phyloP scores from a whole-genome alignment of 2,329 filamentous ascomycete species.

The Scedosporium apiospermum region DNA sequence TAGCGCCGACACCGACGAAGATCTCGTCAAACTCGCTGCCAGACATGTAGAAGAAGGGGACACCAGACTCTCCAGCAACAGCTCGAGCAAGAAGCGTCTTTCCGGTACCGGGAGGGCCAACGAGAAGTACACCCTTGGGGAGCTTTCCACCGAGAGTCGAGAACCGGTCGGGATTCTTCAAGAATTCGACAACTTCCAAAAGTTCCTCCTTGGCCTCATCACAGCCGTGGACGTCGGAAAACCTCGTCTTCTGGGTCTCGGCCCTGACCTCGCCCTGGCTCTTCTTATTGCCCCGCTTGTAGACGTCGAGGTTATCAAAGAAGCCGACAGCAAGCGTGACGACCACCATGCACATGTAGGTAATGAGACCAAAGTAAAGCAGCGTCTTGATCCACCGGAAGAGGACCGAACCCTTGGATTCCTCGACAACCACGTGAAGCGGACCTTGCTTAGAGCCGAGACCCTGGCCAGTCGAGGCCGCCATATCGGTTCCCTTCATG shows the following conservation, averaged over 20 bases:
- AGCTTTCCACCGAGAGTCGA: slow-evolving; percentile 91
- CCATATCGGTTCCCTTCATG: slow-evolving; percentile 56
- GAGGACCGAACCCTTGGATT: slow-evolving; percentile 66
- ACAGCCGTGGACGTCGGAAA: slow-evolving; percentile 90
- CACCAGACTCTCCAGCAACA: slow-evolving; percentile 91
- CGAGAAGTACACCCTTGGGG: slow-evolving; percentile 89
- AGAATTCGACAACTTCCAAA: slow-evolving; percentile 91
- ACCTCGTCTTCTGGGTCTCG: slow-evolving; percentile 83
- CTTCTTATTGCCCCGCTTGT: slow-evolving; percentile 68
- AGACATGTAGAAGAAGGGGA: slow-evolving; percentile 99
- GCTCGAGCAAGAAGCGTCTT: slow-evolving; percentile 94
- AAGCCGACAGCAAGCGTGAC: slow-evolving; percentile 62
- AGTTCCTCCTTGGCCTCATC: slow-evolving; percentile 98
- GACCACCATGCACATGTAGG: slow-evolving; percentile 69
- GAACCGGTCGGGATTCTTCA: slow-evolving; percentile 89
- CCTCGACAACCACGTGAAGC: slow-evolving; percentile 93
- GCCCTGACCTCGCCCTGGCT: slow-evolving; percentile 80
- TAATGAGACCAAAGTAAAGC: slow-evolving; percentile 65
- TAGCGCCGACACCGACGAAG: slow-evolving; percentile 92
- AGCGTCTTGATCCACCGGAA: slow-evolving; percentile 92
- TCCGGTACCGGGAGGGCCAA: slow-evolving; percentile 92
- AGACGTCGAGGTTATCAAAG: slow-evolving; percentile 61
- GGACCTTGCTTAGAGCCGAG: slow-evolving; percentile 71
- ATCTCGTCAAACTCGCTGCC: slow-evolving; percentile 98
- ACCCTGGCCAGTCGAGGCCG: slow-evolving; percentile 40